Evolutionary conservation across 2,329 filamentous ascomycete species (phyloP), one percentile per base, ranked within the genome.

Genomic region (Fusarium sp.): DNA sequence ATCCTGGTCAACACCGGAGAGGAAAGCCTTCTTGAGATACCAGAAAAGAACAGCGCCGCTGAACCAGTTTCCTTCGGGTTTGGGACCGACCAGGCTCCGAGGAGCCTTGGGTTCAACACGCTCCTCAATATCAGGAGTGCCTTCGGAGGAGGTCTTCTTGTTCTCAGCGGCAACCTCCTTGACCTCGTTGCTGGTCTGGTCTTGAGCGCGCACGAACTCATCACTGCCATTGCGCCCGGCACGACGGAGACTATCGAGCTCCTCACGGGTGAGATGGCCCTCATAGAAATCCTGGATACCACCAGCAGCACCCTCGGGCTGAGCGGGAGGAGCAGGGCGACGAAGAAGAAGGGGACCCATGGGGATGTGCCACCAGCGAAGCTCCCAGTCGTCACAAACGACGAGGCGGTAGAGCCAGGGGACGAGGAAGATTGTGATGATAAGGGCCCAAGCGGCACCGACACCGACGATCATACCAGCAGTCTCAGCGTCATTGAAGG

Each of bases 261-360:
- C 82, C 11, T 88, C 88, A 5, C 81, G 82, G 20, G 88, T 90
- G 17, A 87, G 77, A 57, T 89, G 88, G 4, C 89, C 89, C 55
- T 82, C 84, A 79, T 90, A 90, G 78, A 88, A 90, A 77, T 90
- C 83, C 62, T 84, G 83, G 42, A 90, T 82, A 13, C 79, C 83
- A 56, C 81, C 82, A 7, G 92, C 92, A 13, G 90, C 81, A 13
- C 92, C 92, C 83, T 94, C 89, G 24, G 90, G 92, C 84, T 95
- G 93, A 72, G 82, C 78, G 8, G 85, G 83, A 1, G 83, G 81
- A 1, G 82, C 78, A 5, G 80, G 81, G 13, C 86, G 85, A 28
- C 78, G 80, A 41, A 89, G 85, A 4, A 90, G 84, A 0, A 90
- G 80, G 26, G 87, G 89, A 0, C 89, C 89, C 32, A 85, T 77